phyloP scores from a whole-genome alignment of 2,329 filamentous ascomycete genomes.

The Fusarium chlamydosporum region DNA sequence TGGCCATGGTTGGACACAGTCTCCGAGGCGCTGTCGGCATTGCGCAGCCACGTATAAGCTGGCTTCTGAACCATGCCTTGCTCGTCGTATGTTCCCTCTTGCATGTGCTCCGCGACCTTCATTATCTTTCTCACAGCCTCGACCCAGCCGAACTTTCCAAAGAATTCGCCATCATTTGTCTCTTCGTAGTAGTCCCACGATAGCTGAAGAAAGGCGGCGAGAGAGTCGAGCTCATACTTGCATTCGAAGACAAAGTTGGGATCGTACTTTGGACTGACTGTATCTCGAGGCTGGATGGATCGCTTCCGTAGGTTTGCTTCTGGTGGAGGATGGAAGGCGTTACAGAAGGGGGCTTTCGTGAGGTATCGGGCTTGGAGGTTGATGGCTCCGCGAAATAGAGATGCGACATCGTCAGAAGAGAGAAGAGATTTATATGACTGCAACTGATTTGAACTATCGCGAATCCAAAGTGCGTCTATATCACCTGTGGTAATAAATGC shows the following conservation, averaged over 20 bases:
- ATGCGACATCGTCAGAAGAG: constrained; percentile 66
- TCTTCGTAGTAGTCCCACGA: constrained; percentile 83
- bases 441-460: constrained; percentile 87
- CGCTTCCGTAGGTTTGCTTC: constrained; percentile 66
- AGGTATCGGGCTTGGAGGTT: constrained; percentile 83
- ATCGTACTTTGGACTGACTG: constrained; percentile 74
- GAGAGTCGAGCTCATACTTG: constrained; percentile 94
- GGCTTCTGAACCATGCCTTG: constrained; percentile 68
- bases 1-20: constrained; percentile 82
- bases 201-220: constrained; percentile 88
- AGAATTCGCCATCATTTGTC: constrained; percentile 80
- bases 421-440: constrained; percentile 79
- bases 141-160: constrained; percentile 80
- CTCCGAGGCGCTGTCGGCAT: constrained; percentile 81
- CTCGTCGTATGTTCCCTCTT: constrained; percentile 78
- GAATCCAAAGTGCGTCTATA: constrained; percentile 93
- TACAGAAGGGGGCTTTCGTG: constrained; percentile 83
- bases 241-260: constrained; percentile 86
- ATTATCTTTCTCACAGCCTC: constrained; percentile 79
- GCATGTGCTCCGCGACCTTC: constrained; percentile 76
- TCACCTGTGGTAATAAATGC: constrained; percentile 88
- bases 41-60: constrained; percentile 83
- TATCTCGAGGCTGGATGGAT: constrained; percentile 61
- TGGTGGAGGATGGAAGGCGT: constrained; percentile 90
- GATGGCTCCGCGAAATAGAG: constrained; percentile 79